Percentiles rank a stretch among this genome's conserved stretches.
Conservation (phyloP, 495 filamentous ascomycete species). For the Hamigera avellanea region DNA sequence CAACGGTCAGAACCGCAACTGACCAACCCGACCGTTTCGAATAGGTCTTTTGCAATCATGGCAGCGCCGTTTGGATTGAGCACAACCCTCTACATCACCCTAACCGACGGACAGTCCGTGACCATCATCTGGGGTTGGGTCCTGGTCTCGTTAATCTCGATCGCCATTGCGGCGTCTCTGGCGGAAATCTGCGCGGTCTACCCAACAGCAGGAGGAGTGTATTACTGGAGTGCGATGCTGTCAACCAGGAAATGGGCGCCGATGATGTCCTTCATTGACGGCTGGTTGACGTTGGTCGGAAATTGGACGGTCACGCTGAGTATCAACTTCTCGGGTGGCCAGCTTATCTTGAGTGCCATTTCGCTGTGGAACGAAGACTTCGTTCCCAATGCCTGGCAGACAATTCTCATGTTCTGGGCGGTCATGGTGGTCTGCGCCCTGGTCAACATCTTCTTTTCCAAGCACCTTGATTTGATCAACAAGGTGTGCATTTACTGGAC, state of each 20-base stretch:
- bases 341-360: constrained; percentile 51
- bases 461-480: constrained; percentile 52
- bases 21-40: too few relatives aligned
- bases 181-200: constrained; percentile 70
- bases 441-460: constrained; percentile 46
- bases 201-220: constrained; percentile 58
- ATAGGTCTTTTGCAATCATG: constrained; percentile 44
- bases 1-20: too few relatives aligned
- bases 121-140: constrained; percentile 62
- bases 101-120: constrained; percentile 52
- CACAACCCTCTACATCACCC: constrained; percentile 58
- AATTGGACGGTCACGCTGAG: constrained; percentile 50
- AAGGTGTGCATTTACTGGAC: constrained; percentile 62
- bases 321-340: constrained; percentile 40
- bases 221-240: constrained; percentile 65
- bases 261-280: constrained; percentile 56
- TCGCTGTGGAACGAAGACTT: constrained; percentile 49
- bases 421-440: constrained; percentile 46
- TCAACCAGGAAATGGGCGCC: constrained; percentile 44
- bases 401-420: constrained; percentile 53
- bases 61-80: constrained; percentile 55
- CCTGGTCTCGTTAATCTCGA: constrained; percentile 56
- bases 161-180: constrained; percentile 58
- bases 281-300: constrained; percentile 64
- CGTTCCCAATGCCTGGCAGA: constrained; percentile 51